These are phyloP conservation scores for Angomonas desouzai DNA, from an alignment of 208 protist genomes.

Conservation along the genomic window DNA sequence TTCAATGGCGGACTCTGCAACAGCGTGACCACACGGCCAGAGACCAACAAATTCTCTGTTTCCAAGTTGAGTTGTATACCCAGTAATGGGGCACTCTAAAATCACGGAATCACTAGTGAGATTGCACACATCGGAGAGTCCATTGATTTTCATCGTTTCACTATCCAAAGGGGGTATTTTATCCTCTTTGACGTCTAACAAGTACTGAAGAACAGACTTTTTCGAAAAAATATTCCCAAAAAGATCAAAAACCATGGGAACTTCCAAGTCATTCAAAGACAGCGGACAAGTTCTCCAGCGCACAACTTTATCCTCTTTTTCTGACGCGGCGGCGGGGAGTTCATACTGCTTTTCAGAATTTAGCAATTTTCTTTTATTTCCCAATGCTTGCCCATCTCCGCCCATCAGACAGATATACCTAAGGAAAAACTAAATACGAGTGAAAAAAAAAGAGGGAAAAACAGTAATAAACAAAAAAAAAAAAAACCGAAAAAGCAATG, in stretches of 20 bases:
- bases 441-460: conserved; percentile 1
- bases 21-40: conserved; percentile 76
- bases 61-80: conserved; percentile 39
- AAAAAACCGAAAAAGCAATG: conserved; percentile 7
- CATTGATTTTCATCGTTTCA: conserved; percentile 18
- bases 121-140: conserved; percentile 57
- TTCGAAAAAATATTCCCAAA: conserved; percentile 64
- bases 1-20: conserved; percentile 29
- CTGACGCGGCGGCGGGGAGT: conserved; percentile 1
- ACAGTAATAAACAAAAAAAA: conserved; percentile 16
- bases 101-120: conserved; percentile 21
- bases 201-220: conserved; percentile 50
- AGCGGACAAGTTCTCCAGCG: conserved; percentile 67
- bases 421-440: not conserved
- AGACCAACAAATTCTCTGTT: conserved; percentile 62
- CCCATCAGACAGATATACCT: conserved; percentile 36
- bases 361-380: conserved; percentile 72
- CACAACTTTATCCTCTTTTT: conserved; percentile 13
- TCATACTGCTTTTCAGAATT: conserved; percentile 41
- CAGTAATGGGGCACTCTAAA: conserved; percentile 60
- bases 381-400: conserved; percentile 73
- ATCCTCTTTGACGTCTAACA: conserved; percentile 26
- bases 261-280: conserved; percentile 45
- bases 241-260: conserved; percentile 59
- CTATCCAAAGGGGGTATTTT: not conserved